Percentiles rank a stretch among this genome's conserved stretches.
Evolutionary conservation across 768 basidiomycete species (phyloP).

Genomic region (Phylloporus sp.): DNA sequence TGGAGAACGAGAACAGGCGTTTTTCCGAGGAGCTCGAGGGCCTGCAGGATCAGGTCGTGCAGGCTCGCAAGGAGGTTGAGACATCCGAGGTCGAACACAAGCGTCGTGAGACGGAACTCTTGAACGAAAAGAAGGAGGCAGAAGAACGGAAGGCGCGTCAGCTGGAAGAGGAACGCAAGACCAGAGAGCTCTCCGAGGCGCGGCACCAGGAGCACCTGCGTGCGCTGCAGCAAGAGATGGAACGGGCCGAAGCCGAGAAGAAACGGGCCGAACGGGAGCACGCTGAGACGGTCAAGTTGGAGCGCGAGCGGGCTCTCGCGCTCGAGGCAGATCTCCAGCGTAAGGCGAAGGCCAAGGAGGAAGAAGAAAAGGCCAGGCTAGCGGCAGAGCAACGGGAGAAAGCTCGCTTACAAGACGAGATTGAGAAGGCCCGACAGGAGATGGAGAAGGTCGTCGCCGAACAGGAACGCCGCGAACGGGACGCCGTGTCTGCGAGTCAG

Average conservation of each 20-base stretch:
- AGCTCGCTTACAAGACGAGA: conserved; percentile 27
- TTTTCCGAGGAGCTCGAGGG: conserved; percentile 16
- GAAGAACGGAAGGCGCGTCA: conserved; percentile 27
- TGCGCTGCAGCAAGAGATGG: conserved; percentile 25
- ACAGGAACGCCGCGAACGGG: conserved; percentile 24
- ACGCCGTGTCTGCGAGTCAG: conserved; percentile 20
- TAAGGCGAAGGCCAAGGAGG: conserved; percentile 21
- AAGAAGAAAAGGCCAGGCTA: conserved; percentile 23
- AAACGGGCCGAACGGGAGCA: conserved; percentile 23
- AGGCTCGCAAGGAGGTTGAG: conserved; percentile 28
- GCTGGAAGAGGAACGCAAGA: conserved; percentile 31
- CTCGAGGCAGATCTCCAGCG: conserved; percentile 29
- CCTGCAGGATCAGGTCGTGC: conserved; percentile 27
- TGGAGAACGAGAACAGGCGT: conserved; percentile 25
- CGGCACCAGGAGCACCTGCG: conserved; percentile 30
- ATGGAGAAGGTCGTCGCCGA: conserved; percentile 23
- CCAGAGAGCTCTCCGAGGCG: conserved; percentile 25
- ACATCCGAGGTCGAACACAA: conserved; percentile 25
- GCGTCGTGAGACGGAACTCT: conserved; percentile 27
- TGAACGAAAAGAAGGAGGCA: conserved; percentile 22
- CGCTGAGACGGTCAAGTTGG: conserved; percentile 21
- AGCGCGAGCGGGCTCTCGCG: conserved; percentile 30
- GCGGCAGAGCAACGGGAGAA: conserved; percentile 28
- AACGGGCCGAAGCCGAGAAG: conserved; percentile 21
- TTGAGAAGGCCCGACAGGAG: conserved; percentile 24